Evolutionary conservation across 2,329 filamentous ascomycete species (phyloP).

Genomic region (Bertia moriformis): DNA sequence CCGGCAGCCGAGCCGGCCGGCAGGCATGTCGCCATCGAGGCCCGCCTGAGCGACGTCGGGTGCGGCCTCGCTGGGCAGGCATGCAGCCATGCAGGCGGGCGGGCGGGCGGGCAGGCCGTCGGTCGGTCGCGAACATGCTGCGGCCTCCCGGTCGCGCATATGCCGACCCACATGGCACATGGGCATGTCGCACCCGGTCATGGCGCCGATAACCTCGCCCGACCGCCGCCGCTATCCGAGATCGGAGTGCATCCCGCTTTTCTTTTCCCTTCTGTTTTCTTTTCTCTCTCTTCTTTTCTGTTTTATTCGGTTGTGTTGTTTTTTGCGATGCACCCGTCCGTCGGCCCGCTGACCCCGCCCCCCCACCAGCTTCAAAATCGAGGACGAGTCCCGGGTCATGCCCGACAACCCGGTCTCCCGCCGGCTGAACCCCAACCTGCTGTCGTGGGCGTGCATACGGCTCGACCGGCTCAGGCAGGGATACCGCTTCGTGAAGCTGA

Average conservation of each 20-base stretch:
- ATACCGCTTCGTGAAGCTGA: slow-evolving; percentile 36
- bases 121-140: no score
- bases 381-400: slow-evolving; percentile 25
- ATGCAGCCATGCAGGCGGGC: no score
- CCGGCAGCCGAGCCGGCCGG: no score
- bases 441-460: slow-evolving; percentile 40
- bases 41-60: no score
- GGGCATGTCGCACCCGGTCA: no score
- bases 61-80: no score
- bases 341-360: background rate
- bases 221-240: no score
- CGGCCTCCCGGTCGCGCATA: no score
- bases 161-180: no score
- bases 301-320: background rate
- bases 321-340: background rate
- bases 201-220: no score
- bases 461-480: slow-evolving; percentile 39
- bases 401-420: slow-evolving; percentile 15
- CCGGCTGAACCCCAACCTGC: slow-evolving; percentile 19
- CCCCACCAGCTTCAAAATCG: slow-evolving; percentile 33
- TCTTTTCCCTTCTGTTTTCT: background rate
- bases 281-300: background rate
- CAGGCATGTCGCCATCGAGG: no score
- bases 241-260: background rate
- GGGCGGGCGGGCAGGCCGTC: no score